A percentile compares a stretch with the other conserved stretches of the same genome.
Conservation (phyloP, 345 rosid species). For the Salix dunnii region DNA sequence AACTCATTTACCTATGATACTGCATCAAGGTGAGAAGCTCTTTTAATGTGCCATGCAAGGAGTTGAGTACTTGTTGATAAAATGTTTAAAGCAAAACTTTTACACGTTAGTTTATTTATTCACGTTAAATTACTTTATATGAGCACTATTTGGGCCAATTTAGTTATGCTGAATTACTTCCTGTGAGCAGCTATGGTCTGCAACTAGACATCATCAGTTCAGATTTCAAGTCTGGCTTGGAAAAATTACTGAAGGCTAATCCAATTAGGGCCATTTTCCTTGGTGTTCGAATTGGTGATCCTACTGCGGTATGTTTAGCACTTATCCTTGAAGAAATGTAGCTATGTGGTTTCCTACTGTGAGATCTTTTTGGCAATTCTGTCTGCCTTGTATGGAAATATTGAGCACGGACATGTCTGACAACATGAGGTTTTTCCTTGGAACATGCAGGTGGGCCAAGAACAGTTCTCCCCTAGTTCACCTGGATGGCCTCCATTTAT, state of each 20-base stretch:
- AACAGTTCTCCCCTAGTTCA: conserved; percentile 97
- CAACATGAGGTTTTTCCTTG: background rate
- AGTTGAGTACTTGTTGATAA: background rate
- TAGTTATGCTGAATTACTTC: conserved; percentile 3
- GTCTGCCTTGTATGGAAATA: background rate
- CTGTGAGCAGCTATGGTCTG: conserved; percentile 63
- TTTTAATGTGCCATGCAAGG: background rate
- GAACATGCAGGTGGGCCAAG: conserved; percentile 78
- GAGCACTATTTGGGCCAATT: background rate
- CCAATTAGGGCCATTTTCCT: conserved; percentile 96
- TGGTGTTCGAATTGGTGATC: conserved; percentile 98
- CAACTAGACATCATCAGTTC: conserved; percentile 71
- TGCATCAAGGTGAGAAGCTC: conserved; percentile 55
- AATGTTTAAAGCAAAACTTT: background rate
- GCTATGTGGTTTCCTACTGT: background rate
- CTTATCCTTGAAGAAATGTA: conserved; percentile 1
- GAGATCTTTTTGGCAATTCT: background rate
- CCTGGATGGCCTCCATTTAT: conserved; percentile 99
- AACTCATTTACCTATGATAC: conserved; percentile 83
- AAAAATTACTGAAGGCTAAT: conserved; percentile 66
- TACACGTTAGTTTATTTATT: background rate
- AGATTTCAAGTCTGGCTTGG: conserved; percentile 97
- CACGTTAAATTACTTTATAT: background rate
- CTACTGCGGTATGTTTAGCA: conserved; percentile 77
- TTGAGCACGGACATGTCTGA: background rate